These are phyloP conservation scores for Aspergillus bertholletiae DNA, from an alignment of 495 filamentous ascomycete species.

Conservation along the genomic window DNA sequence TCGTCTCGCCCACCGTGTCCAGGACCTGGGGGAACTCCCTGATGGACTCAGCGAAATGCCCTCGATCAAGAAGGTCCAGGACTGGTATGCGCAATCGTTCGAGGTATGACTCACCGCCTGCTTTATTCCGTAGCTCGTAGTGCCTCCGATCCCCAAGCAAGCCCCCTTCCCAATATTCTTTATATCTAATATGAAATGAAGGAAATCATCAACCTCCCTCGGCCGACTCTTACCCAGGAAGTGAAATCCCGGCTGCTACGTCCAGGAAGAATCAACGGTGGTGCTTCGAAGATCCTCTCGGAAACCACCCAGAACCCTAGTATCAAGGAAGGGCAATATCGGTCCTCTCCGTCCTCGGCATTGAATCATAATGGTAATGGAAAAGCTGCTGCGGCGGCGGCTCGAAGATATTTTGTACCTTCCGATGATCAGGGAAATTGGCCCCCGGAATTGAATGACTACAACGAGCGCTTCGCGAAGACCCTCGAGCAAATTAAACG, in stretches of 20 bases:
- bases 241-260: slow-evolving; percentile 74
- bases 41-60: slow-evolving; percentile 98
- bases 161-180: not conserved
- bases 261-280: slow-evolving; percentile 61
- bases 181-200: slow-evolving; percentile 24
- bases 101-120: slow-evolving; percentile 61
- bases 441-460: slow-evolving; percentile 92
- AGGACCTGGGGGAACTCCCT: slow-evolving; percentile 87
- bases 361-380: slow-evolving; percentile 48
- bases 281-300: slow-evolving; percentile 62
- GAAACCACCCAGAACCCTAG: slow-evolving; percentile 88
- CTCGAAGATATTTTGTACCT: slow-evolving; percentile 83
- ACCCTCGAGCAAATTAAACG: slow-evolving; percentile 89
- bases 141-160: not conserved
- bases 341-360: slow-evolving; percentile 55
- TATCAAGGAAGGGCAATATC: slow-evolving; percentile 82
- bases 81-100: slow-evolving; percentile 99
- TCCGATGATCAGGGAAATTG: slow-evolving; percentile 86
- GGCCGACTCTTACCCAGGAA: slow-evolving; percentile 71
- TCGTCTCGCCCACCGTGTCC: slow-evolving; percentile 90
- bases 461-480: slow-evolving; percentile 85
- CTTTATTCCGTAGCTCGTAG: not conserved
- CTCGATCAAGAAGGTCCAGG: slow-evolving; percentile 88
- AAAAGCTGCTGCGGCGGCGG: slow-evolving; percentile 30
- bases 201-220: slow-evolving; percentile 86